Evolutionary conservation across 2,329 filamentous ascomycete species (phyloP).

Genomic region (Venturia nashicola): DNA sequence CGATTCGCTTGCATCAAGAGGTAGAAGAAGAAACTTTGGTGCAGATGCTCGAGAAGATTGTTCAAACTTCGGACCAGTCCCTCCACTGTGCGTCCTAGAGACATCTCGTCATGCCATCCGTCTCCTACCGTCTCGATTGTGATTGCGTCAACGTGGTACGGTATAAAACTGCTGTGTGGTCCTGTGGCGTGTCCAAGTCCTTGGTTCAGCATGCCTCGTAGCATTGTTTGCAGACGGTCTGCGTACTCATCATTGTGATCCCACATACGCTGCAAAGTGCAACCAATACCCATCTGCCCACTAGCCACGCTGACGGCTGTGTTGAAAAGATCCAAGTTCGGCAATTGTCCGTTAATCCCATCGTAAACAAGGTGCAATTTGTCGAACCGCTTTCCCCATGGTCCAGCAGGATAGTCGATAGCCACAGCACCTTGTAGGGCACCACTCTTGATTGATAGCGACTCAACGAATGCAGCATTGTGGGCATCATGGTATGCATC

Average conservation of each 20-base stretch:
- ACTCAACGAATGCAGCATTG: slow-evolving; percentile 54
- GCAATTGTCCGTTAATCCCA: slow-evolving; percentile 87
- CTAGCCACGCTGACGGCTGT: slow-evolving; percentile 78
- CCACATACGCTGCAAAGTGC: slow-evolving; percentile 77
- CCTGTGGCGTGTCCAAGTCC: slow-evolving; percentile 80
- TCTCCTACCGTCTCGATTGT: slow-evolving; percentile 82
- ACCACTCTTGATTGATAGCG: slow-evolving; percentile 80
- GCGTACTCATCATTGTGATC: slow-evolving; percentile 63
- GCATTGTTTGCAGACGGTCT: slow-evolving; percentile 75
- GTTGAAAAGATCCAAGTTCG: slow-evolving; percentile 93
- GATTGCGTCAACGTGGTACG: slow-evolving; percentile 93
- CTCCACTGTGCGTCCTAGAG: slow-evolving; percentile 78
- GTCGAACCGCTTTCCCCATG: slow-evolving; percentile 69
- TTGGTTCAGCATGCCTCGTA: slow-evolving; percentile 86
- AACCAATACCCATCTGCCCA: slow-evolving; percentile 82
- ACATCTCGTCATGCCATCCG: slow-evolving; percentile 97
- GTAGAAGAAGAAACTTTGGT: slow-evolving; percentile 99
- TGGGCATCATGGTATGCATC: slow-evolving; percentile 95
- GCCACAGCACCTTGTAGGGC: slow-evolving; percentile 85
- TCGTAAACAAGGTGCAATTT: slow-evolving; percentile 88
- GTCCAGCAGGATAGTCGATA: slow-evolving; percentile 67
- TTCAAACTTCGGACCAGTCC: slow-evolving; percentile 88
- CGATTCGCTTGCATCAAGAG: slow-evolving; percentile 80
- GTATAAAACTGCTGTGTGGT: slow-evolving; percentile 90
- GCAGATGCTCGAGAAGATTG: slow-evolving; percentile 89